Evolutionary conservation across 371 early-diverging fungal genomes (phyloP), one percentile per base, ranked within the genome.

Genomic region (Mucor racemosus): DNA sequence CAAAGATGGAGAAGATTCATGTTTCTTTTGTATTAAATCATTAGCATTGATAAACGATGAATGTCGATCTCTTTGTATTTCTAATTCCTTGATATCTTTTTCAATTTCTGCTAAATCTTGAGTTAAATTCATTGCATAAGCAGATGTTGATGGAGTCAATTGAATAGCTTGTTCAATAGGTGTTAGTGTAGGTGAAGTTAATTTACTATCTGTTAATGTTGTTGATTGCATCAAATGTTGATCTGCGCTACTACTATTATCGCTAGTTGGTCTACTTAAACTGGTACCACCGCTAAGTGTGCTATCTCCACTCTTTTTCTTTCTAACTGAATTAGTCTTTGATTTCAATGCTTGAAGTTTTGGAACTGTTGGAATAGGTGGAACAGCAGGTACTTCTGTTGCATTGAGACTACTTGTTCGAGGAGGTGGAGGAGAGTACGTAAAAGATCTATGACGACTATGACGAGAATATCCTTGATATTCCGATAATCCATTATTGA

Each of bases 341-440:
- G 46, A 13, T 14, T 54, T 54, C 17, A 58, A 38, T 31, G 21
- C 39, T 26, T 67, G 62, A 3, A 39, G 57, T 36, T 66, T 62
- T 17, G 73, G 72, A 10, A 62, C 68, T 5, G 68, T 31, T 10
- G 72, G 73, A 14, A 72, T 64, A 17, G 65, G 64, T 15, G 72
- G 72, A 1, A 68, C 44, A 31, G 63, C 40, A 5, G 67, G 54
- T 4, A 58, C 40, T 9, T 56, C 34, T 5, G 62, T 31, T 31
- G 67, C 15, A 36, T 34, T 35, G 36, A 68, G 42, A 33, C 65
- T 68, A 9, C 65, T 72, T 15, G 65, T 55, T 9, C 65, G 65
- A n/a, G 68, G 72, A 5, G 72, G 73, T n/a, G 71, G 68, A 7
- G 73, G 73, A 0, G 73, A 72, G 31, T 68, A 72, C 0, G 73